Evolutionary conservation across 352 stramenopile genomes (phyloP), one percentile per base, ranked within the genome.

Genomic region (Sclerospora graminicola): DNA sequence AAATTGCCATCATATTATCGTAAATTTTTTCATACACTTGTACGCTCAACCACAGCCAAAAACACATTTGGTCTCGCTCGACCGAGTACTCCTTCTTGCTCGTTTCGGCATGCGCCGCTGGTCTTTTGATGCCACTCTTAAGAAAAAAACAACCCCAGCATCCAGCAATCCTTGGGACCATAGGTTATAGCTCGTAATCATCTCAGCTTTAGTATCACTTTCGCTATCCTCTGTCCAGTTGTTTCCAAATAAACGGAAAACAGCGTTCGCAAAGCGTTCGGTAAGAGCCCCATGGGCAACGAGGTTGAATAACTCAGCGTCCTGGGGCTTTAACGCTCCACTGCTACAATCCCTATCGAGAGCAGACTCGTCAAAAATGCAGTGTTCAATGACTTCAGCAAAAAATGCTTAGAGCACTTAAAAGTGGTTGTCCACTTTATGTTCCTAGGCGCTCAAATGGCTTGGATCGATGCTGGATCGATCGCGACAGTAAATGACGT

Each of bases 381-480:
- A 66, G 4, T 47, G 54, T 45, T 89, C 73, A 19, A 89, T 59
- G 0, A 77, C 58, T 11, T 87, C 69, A 9, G 78, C 65, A 23
- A 72, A 84, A 87, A 6, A 57, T 79, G 48, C 69, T 74, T 4
- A 78, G 24, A 8, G 63, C 40, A 45, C 74, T 86, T 2, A 87
- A 35, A 2, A 86, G 29, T n/a, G n/a, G n/a, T n/a, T n/a, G n/a
- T n/a, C 50, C 10, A 50, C 33, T 2, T 63, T 55, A 11, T 64
- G 78, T 20, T 76, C 67, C 0, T 81, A 85, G 45, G 59, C 57
- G 0, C 54, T 91, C 5, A 91, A 91, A 33, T 91, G 80, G 80
- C 51, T 91, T 0, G 80, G 80, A 14, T 75, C 62, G 4, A 84
- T 87, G 64, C 63, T 89, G 2, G 72, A 87, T 60, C 57, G 60